Evolutionary conservation across 2,329 filamentous ascomycete genomes (phyloP), one percentile per base, ranked within the genome.

Genomic region (Exophiala dermatitidis): DNA sequence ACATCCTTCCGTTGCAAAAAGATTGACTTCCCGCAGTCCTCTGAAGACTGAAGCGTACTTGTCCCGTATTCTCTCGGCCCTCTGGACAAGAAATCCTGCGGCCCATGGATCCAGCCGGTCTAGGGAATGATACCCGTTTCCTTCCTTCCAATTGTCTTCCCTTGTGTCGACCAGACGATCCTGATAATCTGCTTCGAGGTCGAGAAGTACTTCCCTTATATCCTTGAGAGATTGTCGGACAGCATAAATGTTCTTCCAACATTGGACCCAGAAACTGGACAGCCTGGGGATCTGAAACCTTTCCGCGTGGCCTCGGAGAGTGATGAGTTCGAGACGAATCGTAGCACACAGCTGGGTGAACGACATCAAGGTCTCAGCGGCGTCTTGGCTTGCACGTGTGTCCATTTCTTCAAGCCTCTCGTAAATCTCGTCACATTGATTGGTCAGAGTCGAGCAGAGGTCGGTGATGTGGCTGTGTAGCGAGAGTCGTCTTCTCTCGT

Each of bases 221-320:
- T 6, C 2, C 10, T 4, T 4, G 8, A 19, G 12, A 30, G 31
- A 30, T 29, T 28, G 28, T 4, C 10, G 32, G 7, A 46, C 32
- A 5, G 46, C 43, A 38, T 46, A 45, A 5, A 52, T 8, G 5
- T 31, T 19, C 30, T 46, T 47, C 50, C 43, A 52, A 1, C 31
- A 29, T 12, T 45, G 42, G 33, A 40, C 8, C 50, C 50, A 52
- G 29, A 52, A 47, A 7, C 50, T 45, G 3, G 50, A 52, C 26
- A 52, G 28, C 2, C 19, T 32, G 8, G 26, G 50, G 5, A 52
- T 52, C 4, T 33, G n/a, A 28, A 10, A 32, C 1, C 3, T 2
- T 3, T 26, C 4, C 9, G 34, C 34, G 9, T 28, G 1, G 1
- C 2, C 7, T 8, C n/a, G 12, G 4, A 52, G 33, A 28, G 32